Evolutionary conservation across 345 rosid genomes (phyloP).

Genomic region (Ceriops tagal): DNA sequence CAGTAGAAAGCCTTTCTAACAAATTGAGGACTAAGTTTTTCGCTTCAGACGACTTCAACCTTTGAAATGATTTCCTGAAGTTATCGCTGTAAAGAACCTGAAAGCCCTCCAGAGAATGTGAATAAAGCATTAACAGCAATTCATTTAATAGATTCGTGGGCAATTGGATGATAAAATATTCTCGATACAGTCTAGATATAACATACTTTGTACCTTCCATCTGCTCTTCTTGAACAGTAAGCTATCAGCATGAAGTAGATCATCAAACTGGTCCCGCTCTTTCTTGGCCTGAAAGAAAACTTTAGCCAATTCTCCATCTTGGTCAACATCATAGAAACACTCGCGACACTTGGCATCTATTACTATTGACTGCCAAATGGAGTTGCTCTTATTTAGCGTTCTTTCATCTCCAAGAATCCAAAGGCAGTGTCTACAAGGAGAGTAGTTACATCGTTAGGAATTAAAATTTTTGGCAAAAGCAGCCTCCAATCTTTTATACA

Average conservation of each 20-base stretch:
- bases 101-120: neutral
- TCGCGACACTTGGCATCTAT: slow-evolving; percentile 38
- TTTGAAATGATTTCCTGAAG: slow-evolving; percentile 47
- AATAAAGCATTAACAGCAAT: no score
- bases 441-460: no score
- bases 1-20: slow-evolving; percentile 38
- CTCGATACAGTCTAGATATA: no score
- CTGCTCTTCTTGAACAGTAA: slow-evolving; percentile 31
- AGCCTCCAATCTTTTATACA: slow-evolving; percentile 20
- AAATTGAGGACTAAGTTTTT: slow-evolving; percentile 29
- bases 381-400: slow-evolving; percentile 30
- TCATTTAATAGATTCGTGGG: no score
- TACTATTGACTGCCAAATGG: slow-evolving; percentile 37
- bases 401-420: slow-evolving; percentile 52
- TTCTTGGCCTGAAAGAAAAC: slow-evolving; percentile 33
- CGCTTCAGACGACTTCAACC: slow-evolving; percentile 21
- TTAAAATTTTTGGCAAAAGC: slow-evolving; percentile 33
- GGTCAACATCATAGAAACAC: slow-evolving; percentile 44
- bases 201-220: slow-evolving; percentile 41
- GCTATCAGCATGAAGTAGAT: slow-evolving; percentile 33
- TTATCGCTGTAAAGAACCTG: slow-evolving; percentile 51
- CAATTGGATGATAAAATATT: no score
- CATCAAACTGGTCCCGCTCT: slow-evolving; percentile 39
- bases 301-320: slow-evolving; percentile 36
- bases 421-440: slow-evolving; percentile 36